Percentiles rank a stretch among this genome's conserved stretches.
Conservation (phyloP, 495 filamentous ascomycete species). For the Aspergillus steynii region DNA sequence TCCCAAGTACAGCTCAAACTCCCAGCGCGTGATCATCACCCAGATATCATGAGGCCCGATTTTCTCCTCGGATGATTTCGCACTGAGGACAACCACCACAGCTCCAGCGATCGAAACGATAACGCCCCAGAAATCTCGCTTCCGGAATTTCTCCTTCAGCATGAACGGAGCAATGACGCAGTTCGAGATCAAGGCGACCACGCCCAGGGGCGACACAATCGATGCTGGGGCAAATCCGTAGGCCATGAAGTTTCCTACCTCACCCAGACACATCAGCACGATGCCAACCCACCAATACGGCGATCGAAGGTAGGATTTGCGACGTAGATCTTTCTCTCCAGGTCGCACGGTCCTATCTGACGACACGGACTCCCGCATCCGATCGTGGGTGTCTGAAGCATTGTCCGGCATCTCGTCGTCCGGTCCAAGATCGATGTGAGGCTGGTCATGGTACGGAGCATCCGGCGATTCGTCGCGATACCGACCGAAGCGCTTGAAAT, state of each 20-base stretch:
- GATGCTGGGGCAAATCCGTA: constrained; percentile 99
- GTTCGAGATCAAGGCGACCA: constrained; percentile 93
- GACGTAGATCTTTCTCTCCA: constrained; percentile 35
- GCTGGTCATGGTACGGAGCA: constrained; percentile 7
- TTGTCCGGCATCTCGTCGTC: constrained; percentile 16
- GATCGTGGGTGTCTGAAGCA: constrained; percentile 20
- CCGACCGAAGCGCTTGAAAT: constrained; percentile 17
- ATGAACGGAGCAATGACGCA: constrained; percentile 93
- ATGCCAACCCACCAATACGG: constrained; percentile 97
- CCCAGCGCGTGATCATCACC: constrained; percentile 82
- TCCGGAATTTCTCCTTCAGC: constrained; percentile 84
- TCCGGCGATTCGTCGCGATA: constrained; percentile 33
- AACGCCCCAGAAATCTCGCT: constrained; percentile 86
- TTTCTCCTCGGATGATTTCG: constrained; percentile 84
- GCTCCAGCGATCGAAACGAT: constrained; percentile 80
- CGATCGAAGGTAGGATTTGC: constrained; percentile 77
- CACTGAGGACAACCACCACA: constrained; percentile 91
- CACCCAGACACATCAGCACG: constrained; percentile 86
- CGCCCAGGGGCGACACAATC: constrained; percentile 94
- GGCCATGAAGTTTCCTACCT: constrained; percentile 93
- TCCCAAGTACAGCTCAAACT: constrained; percentile 87
- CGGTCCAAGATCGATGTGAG: constrained; percentile 5
- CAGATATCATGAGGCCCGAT: constrained; percentile 89
- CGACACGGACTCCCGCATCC: constrained; percentile 32
- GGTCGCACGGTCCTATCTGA: constrained; percentile 44